Evolutionary conservation across 75 land plant species (phyloP).

Genomic region (Selaginella tamariscina): DNA sequence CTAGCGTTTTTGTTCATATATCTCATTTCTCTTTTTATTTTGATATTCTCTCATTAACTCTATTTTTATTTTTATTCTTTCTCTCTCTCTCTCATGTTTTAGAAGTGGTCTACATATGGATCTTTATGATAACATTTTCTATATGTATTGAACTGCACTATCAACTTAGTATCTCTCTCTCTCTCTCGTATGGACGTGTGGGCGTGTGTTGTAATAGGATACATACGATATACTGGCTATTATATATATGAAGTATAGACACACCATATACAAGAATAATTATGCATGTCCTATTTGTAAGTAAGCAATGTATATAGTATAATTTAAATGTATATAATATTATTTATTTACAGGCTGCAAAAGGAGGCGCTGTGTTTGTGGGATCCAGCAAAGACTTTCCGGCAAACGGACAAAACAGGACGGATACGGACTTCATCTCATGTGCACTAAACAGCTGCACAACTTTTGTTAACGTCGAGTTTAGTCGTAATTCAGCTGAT

Average conservation of each 20-base stretch:
- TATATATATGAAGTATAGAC: too few relatives aligned
- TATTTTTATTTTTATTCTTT: background rate
- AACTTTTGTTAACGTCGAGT: constrained; percentile 21
- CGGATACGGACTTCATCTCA: background rate
- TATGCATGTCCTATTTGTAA: too few relatives aligned
- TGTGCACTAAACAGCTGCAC: constrained; percentile 20
- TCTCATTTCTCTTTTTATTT: background rate
- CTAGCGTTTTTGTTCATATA: background rate
- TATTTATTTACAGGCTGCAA: constrained; percentile 13
- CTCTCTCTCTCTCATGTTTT: too few relatives aligned
- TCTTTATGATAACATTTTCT: too few relatives aligned
- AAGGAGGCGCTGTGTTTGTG: constrained; percentile 22
- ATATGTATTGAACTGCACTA: too few relatives aligned
- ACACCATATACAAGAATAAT: too few relatives aligned
- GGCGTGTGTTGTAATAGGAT: too few relatives aligned
- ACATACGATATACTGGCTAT: too few relatives aligned
- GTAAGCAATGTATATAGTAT: background rate
- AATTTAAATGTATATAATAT: background rate
- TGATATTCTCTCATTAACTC: background rate
- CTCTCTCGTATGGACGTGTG: too few relatives aligned
- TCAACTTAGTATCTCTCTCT: too few relatives aligned
- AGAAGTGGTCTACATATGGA: too few relatives aligned
- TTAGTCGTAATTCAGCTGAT: constrained; percentile 15
- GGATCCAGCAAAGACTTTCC: constrained; percentile 16
- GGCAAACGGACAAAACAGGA: background rate